Conservation (phyloP, 257 asterid genomes). For the Thymus quinquecostatus region DNA sequence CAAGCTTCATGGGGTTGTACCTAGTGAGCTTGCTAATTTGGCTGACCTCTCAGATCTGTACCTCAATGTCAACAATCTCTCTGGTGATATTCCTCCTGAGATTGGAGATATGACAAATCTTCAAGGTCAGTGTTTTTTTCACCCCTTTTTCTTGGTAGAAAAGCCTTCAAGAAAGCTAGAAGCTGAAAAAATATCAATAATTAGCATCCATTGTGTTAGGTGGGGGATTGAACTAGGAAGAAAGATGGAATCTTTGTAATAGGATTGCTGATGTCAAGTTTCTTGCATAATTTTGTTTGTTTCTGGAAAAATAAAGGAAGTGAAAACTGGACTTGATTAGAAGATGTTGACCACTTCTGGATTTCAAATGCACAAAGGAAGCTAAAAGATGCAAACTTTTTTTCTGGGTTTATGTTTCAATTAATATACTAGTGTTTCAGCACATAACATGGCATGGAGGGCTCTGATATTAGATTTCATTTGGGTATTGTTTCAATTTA, state of each 20-base stretch:
- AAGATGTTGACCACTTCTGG: background rate
- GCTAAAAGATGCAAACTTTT: background rate
- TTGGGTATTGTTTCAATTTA: background rate
- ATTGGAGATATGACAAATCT: slow-evolving; percentile 68
- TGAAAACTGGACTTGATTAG: background rate
- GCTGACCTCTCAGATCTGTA: slow-evolving; percentile 82
- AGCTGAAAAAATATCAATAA: background rate
- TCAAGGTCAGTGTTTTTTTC: slow-evolving; percentile 60
- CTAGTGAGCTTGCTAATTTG: slow-evolving; percentile 74
- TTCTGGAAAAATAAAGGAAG: background rate
- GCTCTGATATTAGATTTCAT: slow-evolving; percentile 6
- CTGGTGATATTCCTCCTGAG: slow-evolving; percentile 80
- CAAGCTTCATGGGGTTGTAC: slow-evolving; percentile 81
- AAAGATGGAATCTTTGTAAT: slow-evolving; percentile 22
- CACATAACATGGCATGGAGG: slow-evolving; percentile 5
- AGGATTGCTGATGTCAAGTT: slow-evolving; percentile 31
- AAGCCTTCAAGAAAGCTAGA: background rate
- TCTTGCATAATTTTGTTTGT: background rate
- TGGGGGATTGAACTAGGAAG: background rate
- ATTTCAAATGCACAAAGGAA: slow-evolving; percentile 5
- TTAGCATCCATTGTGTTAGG: background rate
- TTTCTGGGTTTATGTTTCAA: slow-evolving; percentile 1
- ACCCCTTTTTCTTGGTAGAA: background rate
- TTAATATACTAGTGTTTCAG: background rate
- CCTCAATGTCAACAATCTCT: slow-evolving; percentile 82